Percentiles rank a stretch among this genome's conserved stretches.
Evolutionary conservation across 371 early-diverging fungal genomes (phyloP).

Genomic region (Syncephalastrum contaminatum): DNA sequence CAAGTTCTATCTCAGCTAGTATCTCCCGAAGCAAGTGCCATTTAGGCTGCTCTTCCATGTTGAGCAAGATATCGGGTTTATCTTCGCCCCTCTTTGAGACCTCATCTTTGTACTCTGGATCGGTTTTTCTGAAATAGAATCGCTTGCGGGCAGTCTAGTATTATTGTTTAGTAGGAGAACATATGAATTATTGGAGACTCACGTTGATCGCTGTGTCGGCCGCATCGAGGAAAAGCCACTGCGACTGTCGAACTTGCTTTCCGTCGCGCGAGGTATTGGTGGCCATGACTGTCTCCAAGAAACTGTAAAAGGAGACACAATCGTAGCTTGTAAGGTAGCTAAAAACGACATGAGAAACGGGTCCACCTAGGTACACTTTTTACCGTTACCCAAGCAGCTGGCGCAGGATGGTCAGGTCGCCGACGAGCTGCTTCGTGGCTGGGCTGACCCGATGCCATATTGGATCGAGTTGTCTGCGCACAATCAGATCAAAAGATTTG

Average conservation of each 20-base stretch:
- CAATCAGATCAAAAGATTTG: conserved; percentile 74
- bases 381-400: conserved; percentile 56
- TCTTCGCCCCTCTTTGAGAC: too few relatives aligned
- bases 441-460: conserved; percentile 84
- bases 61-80: too few relatives aligned
- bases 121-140: conserved; percentile 52
- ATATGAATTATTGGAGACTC: not conserved
- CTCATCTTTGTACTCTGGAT: conserved; percentile 34
- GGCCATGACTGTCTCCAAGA: conserved; percentile 80
- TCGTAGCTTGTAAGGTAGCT: conserved; percentile 82
- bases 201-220: conserved; percentile 73
- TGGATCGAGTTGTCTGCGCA: conserved; percentile 78
- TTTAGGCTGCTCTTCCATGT: conserved; percentile 86
- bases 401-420: conserved; percentile 74
- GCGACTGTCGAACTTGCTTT: conserved; percentile 44
- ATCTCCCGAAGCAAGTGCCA: conserved; percentile 75
- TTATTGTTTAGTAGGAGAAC: not conserved
- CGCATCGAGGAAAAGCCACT: conserved; percentile 88
- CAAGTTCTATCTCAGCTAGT: conserved; percentile 75
- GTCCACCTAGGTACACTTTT: not conserved
- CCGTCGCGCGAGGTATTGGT: conserved; percentile 43
- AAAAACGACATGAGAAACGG: not conserved
- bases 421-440: conserved; percentile 74
- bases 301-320: conserved; percentile 83
- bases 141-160: conserved; percentile 59